phyloP scores from a whole-genome alignment of 1,284 basidiomycete genomes.

The Hypsizygus ulmarius region DNA sequence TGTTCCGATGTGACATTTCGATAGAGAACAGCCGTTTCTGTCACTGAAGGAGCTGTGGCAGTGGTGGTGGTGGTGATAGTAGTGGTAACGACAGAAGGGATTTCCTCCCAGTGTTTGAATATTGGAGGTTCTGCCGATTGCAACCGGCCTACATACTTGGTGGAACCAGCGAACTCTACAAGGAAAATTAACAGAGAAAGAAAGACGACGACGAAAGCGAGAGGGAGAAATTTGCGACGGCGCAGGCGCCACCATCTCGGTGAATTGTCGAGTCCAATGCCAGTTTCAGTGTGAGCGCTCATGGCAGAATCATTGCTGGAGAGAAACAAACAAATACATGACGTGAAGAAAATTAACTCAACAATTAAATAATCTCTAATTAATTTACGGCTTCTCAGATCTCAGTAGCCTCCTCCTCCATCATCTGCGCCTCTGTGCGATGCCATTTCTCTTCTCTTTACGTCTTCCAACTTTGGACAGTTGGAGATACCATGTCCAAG shows the following conservation, averaged over 20 bases:
- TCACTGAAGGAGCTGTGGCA: slow-evolving; percentile 1
- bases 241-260: slow-evolving; percentile 12
- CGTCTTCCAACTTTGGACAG: slow-evolving; percentile 96
- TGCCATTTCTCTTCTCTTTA: slow-evolving; percentile 84
- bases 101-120: slow-evolving; percentile 2
- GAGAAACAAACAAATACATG: background rate
- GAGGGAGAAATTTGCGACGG: slow-evolving; percentile 18
- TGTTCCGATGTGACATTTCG: background rate
- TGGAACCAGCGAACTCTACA: slow-evolving; percentile 13
- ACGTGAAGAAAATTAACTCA: background rate
- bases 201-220: slow-evolving; percentile 13
- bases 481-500: slow-evolving; percentile 92
- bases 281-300: background rate
- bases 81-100: background rate
- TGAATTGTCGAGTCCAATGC: background rate
- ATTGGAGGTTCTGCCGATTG: background rate
- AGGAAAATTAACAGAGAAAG: slow-evolving; percentile 20
- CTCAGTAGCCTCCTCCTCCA: slow-evolving; percentile 36
- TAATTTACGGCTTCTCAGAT: background rate
- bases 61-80: slow-evolving; percentile 4
- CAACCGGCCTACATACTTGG: background rate
- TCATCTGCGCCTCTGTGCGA: slow-evolving; percentile 72
- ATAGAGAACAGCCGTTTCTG: slow-evolving; percentile 3
- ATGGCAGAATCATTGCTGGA: background rate
- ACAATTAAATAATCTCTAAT: background rate